Evolutionary conservation across 257 asterid species (phyloP), one percentile per base, ranked within the genome.

Genomic region (Petunia axillaris): DNA sequence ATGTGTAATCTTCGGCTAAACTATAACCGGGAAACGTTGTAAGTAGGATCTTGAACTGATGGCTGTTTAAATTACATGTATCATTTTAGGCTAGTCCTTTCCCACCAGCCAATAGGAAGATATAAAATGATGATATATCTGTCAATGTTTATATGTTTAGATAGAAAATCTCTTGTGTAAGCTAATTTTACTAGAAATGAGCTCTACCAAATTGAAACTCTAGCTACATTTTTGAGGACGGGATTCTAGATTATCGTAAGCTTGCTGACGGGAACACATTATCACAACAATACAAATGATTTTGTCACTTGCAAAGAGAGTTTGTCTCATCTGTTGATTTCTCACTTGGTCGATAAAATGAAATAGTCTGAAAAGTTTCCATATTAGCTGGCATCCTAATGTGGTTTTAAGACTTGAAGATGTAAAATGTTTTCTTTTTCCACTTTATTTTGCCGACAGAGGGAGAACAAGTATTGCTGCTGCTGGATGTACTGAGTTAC

Each of bases 381-480:
- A 25, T 25, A 25, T 25, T 0, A 25, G 25, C 25, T 25, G 25
- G 25, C 25, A 25, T 25, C 25, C 25, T 25, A 25, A 25, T 25
- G 25, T 25, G 25, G 50, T 5, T 40, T 40, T 65, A 14, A 14
- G 52, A 39, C 50, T 40, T 8, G 13, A 40, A 65, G 36, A 14
- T 40, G 36, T 40, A 15, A 11, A 6, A 13, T 39, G 74, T 40
- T 39, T 36, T 65, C 59, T 50, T 40, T 11, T 5, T 4, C 0
- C 46, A 13, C 36, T 50, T 73, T 50, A 48, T 79, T 80, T 70
- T 63, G 63, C 75, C 84, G 84, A 82, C 89, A 96, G 99, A 88
- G 99, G 99, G 85, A 88, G 99, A 84, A 92, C 95, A 35, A 96
- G 99, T 81, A 87, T 96, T 82, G 96, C 98, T 59, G 97, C 90